phyloP scores from a whole-genome alignment of 2,329 filamentous ascomycete species.

The Ophiostoma sp. region DNA sequence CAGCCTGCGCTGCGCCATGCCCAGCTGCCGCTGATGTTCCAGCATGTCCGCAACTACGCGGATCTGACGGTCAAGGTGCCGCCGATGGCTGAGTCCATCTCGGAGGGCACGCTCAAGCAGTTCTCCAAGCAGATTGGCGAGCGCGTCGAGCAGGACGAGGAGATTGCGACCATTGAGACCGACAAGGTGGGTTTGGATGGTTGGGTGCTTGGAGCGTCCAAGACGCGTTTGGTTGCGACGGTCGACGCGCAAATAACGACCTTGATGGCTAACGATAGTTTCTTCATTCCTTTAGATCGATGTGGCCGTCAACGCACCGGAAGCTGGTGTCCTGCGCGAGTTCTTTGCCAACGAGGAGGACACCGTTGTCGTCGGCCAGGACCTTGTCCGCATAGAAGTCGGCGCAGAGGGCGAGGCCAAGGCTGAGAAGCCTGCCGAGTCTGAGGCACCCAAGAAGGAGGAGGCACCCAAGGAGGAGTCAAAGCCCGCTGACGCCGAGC shows the following conservation, averaged over 20 bases:
- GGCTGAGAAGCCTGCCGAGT: conserved; percentile 36
- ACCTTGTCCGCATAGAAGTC: conserved; percentile 81
- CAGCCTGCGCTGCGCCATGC: conserved; percentile 47
- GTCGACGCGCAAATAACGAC: too few relatives aligned
- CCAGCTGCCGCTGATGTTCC: conserved; percentile 53
- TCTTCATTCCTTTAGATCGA: conserved; percentile 68
- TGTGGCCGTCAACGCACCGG: conserved; percentile 90
- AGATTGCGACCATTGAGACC: conserved; percentile 97
- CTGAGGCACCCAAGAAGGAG: conserved; percentile 36
- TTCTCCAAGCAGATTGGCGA: conserved; percentile 92
- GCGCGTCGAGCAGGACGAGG: conserved; percentile 91
- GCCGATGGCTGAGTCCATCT: conserved; percentile 98
- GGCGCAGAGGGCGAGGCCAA: conserved; percentile 57
- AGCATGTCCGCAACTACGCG: conserved; percentile 65
- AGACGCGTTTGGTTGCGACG: neutral
- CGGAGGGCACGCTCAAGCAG: conserved; percentile 93
- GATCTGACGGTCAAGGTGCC: conserved; percentile 90
- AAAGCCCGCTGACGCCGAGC: conserved; percentile 21
- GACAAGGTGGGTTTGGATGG: conserved; percentile 70
- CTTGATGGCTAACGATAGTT: neutral
- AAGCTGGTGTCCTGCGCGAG: conserved; percentile 88
- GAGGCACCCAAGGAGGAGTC: conserved; percentile 34
- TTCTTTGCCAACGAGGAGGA: conserved; percentile 91
- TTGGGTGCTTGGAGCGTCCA: neutral
- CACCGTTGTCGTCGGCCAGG: conserved; percentile 91